Evolutionary conservation across 169 alveolate species (phyloP), one percentile per base, ranked within the genome.

Genomic region (Plasmodium malariae): DNA sequence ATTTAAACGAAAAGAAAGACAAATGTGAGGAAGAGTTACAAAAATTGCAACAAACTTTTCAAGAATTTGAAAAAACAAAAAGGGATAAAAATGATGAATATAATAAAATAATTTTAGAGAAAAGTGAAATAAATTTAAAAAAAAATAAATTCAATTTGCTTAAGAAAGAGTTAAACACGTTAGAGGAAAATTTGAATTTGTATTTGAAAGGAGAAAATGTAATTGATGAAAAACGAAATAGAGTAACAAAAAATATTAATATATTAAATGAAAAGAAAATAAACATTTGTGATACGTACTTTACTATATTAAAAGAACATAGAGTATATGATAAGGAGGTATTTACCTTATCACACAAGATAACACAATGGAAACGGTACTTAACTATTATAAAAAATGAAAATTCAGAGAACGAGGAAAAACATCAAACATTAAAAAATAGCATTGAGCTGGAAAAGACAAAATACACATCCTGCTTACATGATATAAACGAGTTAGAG

Each of bases 51-150:
- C 14, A 21, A 2, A 17, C 9, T 1, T 26, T 76, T 37, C 49
- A 43, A 9, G 76, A 59, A 37, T 37, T 88, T 5, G 86, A 74
- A 34, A 78, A 62, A 21, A 45, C 65, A 7, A 72, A 74, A 60
- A 91, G 88, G 19, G 60, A 55, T 59, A 78, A 91, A 37, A 76
- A 86, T 49, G 96, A 87, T 19, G 92, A 91, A 60, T 62, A 76
- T 57, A 88, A 90, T 88, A 88, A 73, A 24, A 70, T 91, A 17
- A 87, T 71, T 34, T 60, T 73, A 57, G 67, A 54, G 11, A 78
- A 26, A 32, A 88, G 88, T 11, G 86, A 91, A 49, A 19, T 88
- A 9, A 88, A 93, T 49, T 74, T 78, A 5, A 87, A 86, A 62
- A 90, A 65, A 36, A 69, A 89, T 19, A 91, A 91, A 87, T 70